These are phyloP conservation scores for Magnusiomyces suaveolens DNA, from an alignment of 1,139 yeast genomes.

Conservation along the genomic window DNA sequence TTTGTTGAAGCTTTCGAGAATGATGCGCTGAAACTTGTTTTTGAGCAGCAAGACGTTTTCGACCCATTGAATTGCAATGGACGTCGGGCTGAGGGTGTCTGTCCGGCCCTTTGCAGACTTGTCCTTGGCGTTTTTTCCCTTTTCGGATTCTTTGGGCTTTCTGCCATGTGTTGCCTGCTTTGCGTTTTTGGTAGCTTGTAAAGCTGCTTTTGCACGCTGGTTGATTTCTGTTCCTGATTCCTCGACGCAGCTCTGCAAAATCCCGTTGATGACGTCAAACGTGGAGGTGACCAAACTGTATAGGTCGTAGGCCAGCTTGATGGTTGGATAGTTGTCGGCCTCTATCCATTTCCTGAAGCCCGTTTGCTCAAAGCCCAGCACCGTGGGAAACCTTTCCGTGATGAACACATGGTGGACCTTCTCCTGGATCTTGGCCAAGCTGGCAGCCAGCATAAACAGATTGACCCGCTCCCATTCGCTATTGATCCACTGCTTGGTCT, in stretches of 20 bases:
- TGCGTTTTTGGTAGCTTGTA: slow-evolving; percentile 18
- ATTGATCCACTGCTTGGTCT: slow-evolving; percentile 42
- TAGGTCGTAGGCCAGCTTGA: slow-evolving; percentile 43
- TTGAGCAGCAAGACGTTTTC: slow-evolving; percentile 46
- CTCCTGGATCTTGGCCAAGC: slow-evolving; percentile 45
- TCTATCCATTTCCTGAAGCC: slow-evolving; percentile 53
- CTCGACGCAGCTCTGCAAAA: slow-evolving; percentile 43
- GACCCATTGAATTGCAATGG: slow-evolving; percentile 64
- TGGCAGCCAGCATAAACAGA: slow-evolving; percentile 40
- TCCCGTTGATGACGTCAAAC: slow-evolving; percentile 41
- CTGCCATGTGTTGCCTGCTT: slow-evolving; percentile 6
- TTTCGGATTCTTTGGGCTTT: neutral
- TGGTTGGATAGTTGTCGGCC: slow-evolving; percentile 33
- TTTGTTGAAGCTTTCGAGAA: slow-evolving; percentile 40
- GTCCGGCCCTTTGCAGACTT: neutral
- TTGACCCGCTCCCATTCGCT: slow-evolving; percentile 53
- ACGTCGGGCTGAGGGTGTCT: slow-evolving; percentile 30
- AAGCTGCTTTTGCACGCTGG: slow-evolving; percentile 18
- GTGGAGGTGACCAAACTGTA: slow-evolving; percentile 46
- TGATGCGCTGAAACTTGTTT: slow-evolving; percentile 31
- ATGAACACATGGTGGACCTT: slow-evolving; percentile 57
- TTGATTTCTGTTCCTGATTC: slow-evolving; percentile 36
- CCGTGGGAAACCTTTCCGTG: slow-evolving; percentile 47
- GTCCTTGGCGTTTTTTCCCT: neutral
- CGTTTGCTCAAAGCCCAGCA: slow-evolving; percentile 41